Evolutionary conservation across 2,329 filamentous ascomycete species (phyloP), one percentile per base, ranked within the genome.

Genomic region (Calonectria multiphialidica): DNA sequence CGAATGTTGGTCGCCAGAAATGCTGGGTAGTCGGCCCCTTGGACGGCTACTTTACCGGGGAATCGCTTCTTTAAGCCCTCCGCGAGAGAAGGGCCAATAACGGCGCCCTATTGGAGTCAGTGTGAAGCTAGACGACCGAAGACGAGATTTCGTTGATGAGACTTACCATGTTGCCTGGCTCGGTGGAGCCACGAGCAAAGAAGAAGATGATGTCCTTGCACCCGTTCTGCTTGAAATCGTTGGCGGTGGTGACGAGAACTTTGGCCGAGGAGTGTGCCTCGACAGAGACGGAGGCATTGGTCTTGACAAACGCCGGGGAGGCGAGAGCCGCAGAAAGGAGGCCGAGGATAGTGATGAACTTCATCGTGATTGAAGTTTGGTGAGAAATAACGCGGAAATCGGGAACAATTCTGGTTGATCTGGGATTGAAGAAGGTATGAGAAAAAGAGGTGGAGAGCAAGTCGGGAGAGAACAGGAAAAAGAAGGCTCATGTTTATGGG

Each of bases 141-240:
- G n/a, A 9, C 18, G n/a, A n/a, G 47, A 7, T 33, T 8, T 10
- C 6, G 21, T 18, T 7, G 5, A 33, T 3, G 15, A 28, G 47
- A 8, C 35, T n/a, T 66, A 66, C 63, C 63, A 66, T 66, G 23
- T 66, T 66, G 16, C 63, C 63, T 10, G 49, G 30, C 63, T 66
- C 63, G 3, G 37, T 7, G 5, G 63, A 55, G 45, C 63, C 63
- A 30, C 63, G 63, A 3, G 47, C 45, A 12, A 40, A 66, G n/a
- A 66, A n/a, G 16, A 66, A 53, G 5, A 66, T 30, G 18, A 66
- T 55, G 8, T 66, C 47, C 5, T 66, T 55, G 23, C 63, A 66
- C 10, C 63, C 63, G 21, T 44, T 2, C 8, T 40, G 16, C 25
- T 66, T 66, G 47, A 66, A 66, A 6, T 66, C 63, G 33, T 66